Base-by-base conservation (phyloP, 2,329 filamentous ascomycete species). In the Phoma herbarum region DNA sequence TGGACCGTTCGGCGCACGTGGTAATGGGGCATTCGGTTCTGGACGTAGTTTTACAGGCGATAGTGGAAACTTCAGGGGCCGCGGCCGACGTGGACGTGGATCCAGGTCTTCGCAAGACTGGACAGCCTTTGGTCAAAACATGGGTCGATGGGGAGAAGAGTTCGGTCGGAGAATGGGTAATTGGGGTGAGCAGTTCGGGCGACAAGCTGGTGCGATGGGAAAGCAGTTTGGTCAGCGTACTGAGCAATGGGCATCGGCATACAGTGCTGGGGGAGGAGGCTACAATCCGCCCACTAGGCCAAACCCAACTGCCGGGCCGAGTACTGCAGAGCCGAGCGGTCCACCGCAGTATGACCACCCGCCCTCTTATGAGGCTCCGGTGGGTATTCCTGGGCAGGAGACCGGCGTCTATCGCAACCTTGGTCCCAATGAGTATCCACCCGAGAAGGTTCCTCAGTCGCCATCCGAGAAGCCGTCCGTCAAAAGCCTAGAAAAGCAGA, bases 101-200 rank as follows among this genome's bases (percentile, higher is more conserved):
- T 35, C 14, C 5, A 42, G 58, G 11, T 43, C 63, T 22, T 57
- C 61, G 28, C 53, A 60, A 44, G 53, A 60, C n/a, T 66, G 61
- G 67, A 56, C 48, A 29, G 55, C 59, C 3, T 52, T 60, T 16
- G 68, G 65, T 0, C 57, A 67, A 37, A 67, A 63, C n/a, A 41
- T 67, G 31, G 69, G 68, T 1, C 63, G 63, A 26, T 69, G 66
- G 68, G 74, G 75, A 2, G 71, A 76, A 52, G 67, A 75, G 10
- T 71, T 76, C 25, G 52, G 43, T 10, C 43, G 52, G 11, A 31
- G 31, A 7, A 47, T 54, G 43, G 52, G 52, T 1, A 48, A 42
- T 10, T 48, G 35, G 52, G 43, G 52, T 1, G 52, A 54, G 35
- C 52, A 54, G 10, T 18, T 54, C n/a, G 75, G 75, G 2, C 72